Evolutionary conservation across 225 moss, liverwort and hornwort species (phyloP), one percentile per base, ranked within the genome.

Genomic region (Marchantia paleacea): DNA sequence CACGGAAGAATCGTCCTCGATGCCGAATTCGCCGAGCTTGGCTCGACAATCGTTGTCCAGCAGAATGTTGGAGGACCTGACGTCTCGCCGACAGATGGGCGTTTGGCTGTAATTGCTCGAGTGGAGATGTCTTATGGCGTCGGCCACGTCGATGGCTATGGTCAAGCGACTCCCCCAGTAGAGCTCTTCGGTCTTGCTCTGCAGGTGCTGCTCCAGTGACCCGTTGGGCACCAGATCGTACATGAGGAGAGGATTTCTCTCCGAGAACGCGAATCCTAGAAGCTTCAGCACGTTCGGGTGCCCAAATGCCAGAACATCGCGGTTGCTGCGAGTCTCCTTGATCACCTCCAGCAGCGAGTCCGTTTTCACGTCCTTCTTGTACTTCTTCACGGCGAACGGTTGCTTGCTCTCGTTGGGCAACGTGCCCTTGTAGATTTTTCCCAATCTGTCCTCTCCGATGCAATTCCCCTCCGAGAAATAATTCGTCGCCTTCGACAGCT

Each of bases 51-150:
- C 84, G 9, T 76, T 84, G 60, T 90, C 92, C 2, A 95, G 80
- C n/a, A 95, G 88, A 25, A 95, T 91, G n/a, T 95, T 95, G 12
- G 89, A 91, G 3, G 95, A 92, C 75, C 89, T 92, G 11, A 95
- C 88, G 72, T 95, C 92, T 54, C 93, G 82, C 80, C 91, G 87
- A 50, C 88, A 92, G 15, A 95, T 88, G 47, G 95, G 89, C n/a
- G 78, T 79, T 53, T 68, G 78, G 26, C 90, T 85, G 22, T 89
- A 87, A 57, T 87, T 86, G 68, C 90, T 70, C 75, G 86, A 92
- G 84, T 95, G 95, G 16, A 95, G 91, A 81, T 95, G 89, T 12
- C 91, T 85, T 57, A 95, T 85, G 15, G 95, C 93, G 83, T 95
- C 92, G 13, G 95, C 93, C 4, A 92, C 85, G 83, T 95, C 91